Conservation (phyloP, 169 alveolate species). For the Babesia ovis region DNA sequence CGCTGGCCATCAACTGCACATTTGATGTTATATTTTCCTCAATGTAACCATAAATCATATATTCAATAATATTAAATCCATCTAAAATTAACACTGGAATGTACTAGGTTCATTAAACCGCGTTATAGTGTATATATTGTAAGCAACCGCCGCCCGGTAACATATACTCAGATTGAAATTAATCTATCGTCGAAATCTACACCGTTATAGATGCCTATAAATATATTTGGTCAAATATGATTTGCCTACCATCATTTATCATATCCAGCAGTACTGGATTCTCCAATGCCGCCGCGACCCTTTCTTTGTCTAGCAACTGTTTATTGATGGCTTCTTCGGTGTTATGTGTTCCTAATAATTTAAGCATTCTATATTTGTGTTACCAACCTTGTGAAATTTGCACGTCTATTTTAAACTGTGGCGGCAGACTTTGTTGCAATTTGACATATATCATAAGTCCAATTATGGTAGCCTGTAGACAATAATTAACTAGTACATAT, state of each 20-base stretch:
- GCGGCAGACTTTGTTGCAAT: slow-evolving; percentile 88
- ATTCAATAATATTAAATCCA: too few relatives aligned
- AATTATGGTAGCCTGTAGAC: slow-evolving; percentile 90
- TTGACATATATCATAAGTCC: slow-evolving; percentile 94
- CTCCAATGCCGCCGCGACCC: slow-evolving; percentile 96
- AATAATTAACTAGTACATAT: not conserved
- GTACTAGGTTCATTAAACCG: too few relatives aligned
- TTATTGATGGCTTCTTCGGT: slow-evolving; percentile 89
- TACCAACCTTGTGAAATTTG: slow-evolving; percentile 57
- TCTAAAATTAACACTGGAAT: too few relatives aligned
- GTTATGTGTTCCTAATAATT: slow-evolving; percentile 86
- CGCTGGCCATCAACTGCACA: too few relatives aligned
- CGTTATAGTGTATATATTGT: too few relatives aligned
- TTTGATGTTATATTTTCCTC: too few relatives aligned
- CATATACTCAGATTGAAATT: not conserved
- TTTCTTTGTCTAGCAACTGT: slow-evolving; percentile 94
- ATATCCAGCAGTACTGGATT: slow-evolving; percentile 82
- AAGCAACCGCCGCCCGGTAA: too few relatives aligned
- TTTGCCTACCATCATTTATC: slow-evolving; percentile 68
- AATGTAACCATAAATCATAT: too few relatives aligned
- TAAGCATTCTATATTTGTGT: not conserved
- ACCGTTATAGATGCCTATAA: slow-evolving; percentile 22
- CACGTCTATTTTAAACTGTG: slow-evolving; percentile 79
- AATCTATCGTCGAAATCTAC: not conserved
- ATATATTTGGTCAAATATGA: not conserved